These are phyloP conservation scores for Botrytis hyacinthi DNA, from an alignment of 2,329 filamentous ascomycete genomes.

Conservation along the genomic window DNA sequence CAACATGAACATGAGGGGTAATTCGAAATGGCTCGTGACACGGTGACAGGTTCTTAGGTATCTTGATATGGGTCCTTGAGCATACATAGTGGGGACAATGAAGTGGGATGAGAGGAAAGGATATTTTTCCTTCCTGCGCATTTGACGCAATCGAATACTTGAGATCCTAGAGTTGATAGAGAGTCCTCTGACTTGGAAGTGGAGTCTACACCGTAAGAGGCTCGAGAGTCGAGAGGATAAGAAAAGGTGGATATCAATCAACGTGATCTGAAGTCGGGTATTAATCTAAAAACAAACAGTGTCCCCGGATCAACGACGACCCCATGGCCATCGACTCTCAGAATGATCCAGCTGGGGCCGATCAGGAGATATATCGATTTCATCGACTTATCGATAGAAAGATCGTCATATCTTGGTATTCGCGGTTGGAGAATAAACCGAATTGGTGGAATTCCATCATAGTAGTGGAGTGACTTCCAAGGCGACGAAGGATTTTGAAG, in stretches of 20 bases:
- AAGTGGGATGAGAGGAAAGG: constrained; percentile 1
- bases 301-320: neutral
- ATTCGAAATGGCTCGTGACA: neutral
- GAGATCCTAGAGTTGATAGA: neutral
- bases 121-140: constrained; percentile 1
- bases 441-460: neutral
- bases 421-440: constrained; percentile 1
- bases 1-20: constrained; percentile 15
- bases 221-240: neutral
- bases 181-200: constrained; percentile 11
- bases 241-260: neutral
- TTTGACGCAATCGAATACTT: constrained; percentile 16
- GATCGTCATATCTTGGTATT: constrained; percentile 7
- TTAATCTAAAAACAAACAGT: neutral
- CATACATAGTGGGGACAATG: neutral
- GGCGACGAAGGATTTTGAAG: neutral
- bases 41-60: neutral
- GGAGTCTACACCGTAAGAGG: constrained; percentile 1
- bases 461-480: neutral
- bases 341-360: constrained; percentile 2
- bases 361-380: constrained; percentile 1
- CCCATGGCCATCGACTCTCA: neutral
- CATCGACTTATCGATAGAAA: neutral
- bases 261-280: constrained; percentile 1
- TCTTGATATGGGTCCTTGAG: neutral